Evolutionary conservation across 1,284 basidiomycete genomes (phyloP).

Genomic region (Ceratobasidium sp.): DNA sequence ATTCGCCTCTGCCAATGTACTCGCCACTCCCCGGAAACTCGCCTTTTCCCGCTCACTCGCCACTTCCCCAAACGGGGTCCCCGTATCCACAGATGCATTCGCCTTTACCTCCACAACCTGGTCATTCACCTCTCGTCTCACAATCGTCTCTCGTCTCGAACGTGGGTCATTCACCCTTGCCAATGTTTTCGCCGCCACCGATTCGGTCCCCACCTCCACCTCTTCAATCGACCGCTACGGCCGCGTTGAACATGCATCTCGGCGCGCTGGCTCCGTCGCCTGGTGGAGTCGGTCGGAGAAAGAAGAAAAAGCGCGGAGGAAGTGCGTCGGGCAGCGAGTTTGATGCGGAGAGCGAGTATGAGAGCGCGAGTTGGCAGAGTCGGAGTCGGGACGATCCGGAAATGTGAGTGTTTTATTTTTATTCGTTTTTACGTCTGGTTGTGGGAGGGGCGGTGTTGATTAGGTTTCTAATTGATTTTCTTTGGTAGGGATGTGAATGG

Average conservation of each 20-base stretch:
- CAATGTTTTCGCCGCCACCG: background rate
- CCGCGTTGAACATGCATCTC: constrained; percentile 51
- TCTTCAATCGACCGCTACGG: constrained; percentile 41
- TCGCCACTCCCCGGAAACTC: background rate
- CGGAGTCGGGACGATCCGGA: constrained; percentile 1
- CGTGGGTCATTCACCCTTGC: too few species aligned
- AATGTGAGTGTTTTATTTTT: background rate
- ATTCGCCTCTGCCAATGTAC: background rate
- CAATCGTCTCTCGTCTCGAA: too few species aligned
- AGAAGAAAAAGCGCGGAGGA: constrained; percentile 27
- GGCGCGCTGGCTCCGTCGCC: constrained; percentile 11
- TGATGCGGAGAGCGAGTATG: constrained; percentile 37
- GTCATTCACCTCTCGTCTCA: too few species aligned
- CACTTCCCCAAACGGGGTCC: background rate
- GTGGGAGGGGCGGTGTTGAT: too few species aligned
- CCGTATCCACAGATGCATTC: background rate
- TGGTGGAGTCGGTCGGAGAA: constrained; percentile 12
- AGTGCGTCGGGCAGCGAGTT: constrained; percentile 17
- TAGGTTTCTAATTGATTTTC: background rate
- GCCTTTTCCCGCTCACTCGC: background rate
- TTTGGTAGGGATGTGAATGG: constrained; percentile 17
- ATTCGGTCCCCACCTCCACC: background rate
- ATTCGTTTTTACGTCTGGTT: background rate
- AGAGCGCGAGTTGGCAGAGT: constrained; percentile 1
- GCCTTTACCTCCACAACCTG: background rate